A percentile compares a stretch with the other conserved stretches of the same genome.
phyloP scores from a whole-genome alignment of 345 rosid genomes.

The Toxicodendron radicans region DNA sequence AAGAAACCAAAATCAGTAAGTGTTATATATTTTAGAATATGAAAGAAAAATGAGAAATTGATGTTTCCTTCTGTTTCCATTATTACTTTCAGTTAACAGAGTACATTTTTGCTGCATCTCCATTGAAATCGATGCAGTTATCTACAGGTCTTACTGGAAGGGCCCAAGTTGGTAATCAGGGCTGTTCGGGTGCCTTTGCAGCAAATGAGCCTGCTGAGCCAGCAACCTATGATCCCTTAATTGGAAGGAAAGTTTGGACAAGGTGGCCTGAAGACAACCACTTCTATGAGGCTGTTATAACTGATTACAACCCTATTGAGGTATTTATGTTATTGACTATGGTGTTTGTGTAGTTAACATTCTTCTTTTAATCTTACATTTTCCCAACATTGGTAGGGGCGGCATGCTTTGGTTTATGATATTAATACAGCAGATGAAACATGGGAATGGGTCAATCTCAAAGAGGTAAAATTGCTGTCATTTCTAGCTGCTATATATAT shows the following conservation, averaged over 20 bases:
- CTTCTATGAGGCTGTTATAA: conserved; percentile 88
- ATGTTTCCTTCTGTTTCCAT: neutral
- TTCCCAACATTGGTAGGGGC: conserved; percentile 55
- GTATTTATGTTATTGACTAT: conserved; percentile 32
- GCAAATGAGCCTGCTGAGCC: conserved; percentile 68
- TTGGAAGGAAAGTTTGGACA: conserved; percentile 94
- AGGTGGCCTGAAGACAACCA: conserved; percentile 95
- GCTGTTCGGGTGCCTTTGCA: conserved; percentile 46
- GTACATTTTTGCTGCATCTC: conserved; percentile 31
- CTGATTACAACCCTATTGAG: conserved; percentile 67
- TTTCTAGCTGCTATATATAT: neutral
- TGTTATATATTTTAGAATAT: conserved; percentile 15
- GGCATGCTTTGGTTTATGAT: conserved; percentile 92
- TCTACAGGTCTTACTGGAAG: conserved; percentile 67
- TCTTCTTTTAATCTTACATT: conserved; percentile 23
- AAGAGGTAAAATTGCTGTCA: conserved; percentile 63
- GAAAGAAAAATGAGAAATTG: conserved; percentile 7
- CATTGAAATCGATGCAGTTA: conserved; percentile 66
- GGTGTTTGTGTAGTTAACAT: conserved; percentile 15
- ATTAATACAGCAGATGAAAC: conserved; percentile 72
- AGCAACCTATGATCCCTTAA: conserved; percentile 59
- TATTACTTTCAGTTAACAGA: conserved; percentile 25
- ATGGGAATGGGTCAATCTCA: conserved; percentile 97
- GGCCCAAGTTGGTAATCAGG: conserved; percentile 51
- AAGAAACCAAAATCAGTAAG: conserved; percentile 91